Base-by-base conservation (phyloP, 176 grass and related monocot genomes). In the Oryza glumipatula region DNA sequence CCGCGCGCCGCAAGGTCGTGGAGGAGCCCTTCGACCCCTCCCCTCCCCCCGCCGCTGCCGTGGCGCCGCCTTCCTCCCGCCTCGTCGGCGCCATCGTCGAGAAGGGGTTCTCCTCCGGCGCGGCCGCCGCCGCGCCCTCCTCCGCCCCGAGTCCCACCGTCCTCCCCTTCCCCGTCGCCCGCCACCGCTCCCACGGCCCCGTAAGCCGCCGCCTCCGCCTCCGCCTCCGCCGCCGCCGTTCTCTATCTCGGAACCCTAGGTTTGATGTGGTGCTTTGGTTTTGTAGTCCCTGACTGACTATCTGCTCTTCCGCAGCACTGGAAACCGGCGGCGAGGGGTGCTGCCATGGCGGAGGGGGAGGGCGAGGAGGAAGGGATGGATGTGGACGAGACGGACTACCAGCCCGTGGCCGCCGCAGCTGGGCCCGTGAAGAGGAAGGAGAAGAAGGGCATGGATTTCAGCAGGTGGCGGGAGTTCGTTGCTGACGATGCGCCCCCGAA, bases 181-280 rank as follows among this genome's bases (percentile, higher is more conserved):
- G 96, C 80, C 93, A 92, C 80, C 96, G 93, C 63, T 98, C 93
- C 60, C 93, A 95, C 63, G 96, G 96, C 70, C 96, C 96, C 33
- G 93, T 92, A 94, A 70, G 76, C 17, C 45, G 76, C 17, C 45
- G n/a, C n/a, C n/a, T n/a, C n/a, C n/a, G 36, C 41, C 46, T 28
- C 36, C 26, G 13, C 33, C 33, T 35, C 30, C 30, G 0, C 30
- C 30, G 30, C 30, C 30, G 28, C 45, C 26, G 13, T 0, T 38
- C 32, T 74, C 83, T 85, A 22, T 10, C 43, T 5, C 3, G 12
- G 78, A 90, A 74, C 83, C 88, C 88, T 90, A 85, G 11, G 47
- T 1, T 65, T 52, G 58, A 32, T 32, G 13, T 26, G 19, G 38
- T 56, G 32, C 45, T 38, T 36, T 36, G 35, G 35, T 36, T 36